Conservation (phyloP, 2,329 filamentous ascomycete genomes). For the Fusarium nisikadoi region DNA sequence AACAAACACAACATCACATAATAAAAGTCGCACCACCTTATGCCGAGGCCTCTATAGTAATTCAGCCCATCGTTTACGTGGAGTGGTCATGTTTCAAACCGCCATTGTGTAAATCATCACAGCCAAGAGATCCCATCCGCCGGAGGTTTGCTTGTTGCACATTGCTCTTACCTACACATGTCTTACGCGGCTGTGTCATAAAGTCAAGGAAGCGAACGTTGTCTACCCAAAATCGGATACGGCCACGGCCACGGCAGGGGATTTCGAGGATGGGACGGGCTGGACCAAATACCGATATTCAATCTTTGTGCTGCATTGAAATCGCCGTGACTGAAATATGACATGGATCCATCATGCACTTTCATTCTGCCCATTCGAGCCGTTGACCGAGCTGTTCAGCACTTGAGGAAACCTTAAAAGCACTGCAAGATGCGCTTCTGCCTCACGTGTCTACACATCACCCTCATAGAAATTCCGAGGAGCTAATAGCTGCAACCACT, state of each 20-base stretch:
- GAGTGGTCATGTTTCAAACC: background rate
- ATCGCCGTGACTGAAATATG: background rate
- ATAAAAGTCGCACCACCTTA: constrained; percentile 5
- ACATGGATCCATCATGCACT: background rate
- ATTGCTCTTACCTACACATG: background rate
- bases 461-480: background rate
- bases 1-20: constrained; percentile 22
- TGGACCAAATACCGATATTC: background rate
- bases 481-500: constrained; percentile 26
- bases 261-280: background rate
- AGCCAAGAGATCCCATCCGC: constrained; percentile 1
- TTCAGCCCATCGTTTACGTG: constrained; percentile 2
- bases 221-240: background rate
- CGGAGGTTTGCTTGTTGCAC: background rate
- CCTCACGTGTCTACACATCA: constrained; percentile 4
- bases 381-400: background rate
- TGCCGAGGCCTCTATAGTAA: background rate
- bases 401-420: constrained; percentile 1
- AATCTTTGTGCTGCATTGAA: background rate
- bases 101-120: background rate
- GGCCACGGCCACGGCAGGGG: background rate
- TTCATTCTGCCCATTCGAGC: background rate
- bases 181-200: constrained; percentile 4
- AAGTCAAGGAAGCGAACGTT: constrained; percentile 2
- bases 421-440: background rate